These are phyloP conservation scores for Skeletonema costatum DNA, from an alignment of 108 stramenopile species.

Conservation along the genomic window DNA sequence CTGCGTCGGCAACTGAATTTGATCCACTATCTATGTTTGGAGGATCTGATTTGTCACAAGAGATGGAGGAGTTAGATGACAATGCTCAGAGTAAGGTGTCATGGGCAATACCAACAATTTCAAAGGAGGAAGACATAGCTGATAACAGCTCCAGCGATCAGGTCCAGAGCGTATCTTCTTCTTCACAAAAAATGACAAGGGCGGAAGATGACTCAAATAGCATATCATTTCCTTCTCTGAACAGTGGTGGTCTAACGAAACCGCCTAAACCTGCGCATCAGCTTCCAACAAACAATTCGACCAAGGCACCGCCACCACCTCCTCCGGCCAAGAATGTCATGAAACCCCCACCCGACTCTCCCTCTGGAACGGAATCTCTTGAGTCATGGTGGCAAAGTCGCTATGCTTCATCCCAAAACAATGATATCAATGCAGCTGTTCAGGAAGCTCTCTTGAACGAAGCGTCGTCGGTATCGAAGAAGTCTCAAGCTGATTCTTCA, in stretches of 20 bases:
- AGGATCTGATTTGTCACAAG: constrained; percentile 16
- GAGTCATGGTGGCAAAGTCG: constrained; percentile 53
- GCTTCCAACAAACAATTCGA: background rate
- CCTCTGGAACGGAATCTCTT: constrained; percentile 47
- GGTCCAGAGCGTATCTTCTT: background rate
- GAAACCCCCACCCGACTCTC: constrained; percentile 11
- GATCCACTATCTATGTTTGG: constrained; percentile 51
- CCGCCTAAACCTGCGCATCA: background rate
- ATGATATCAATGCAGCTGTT: constrained; percentile 41
- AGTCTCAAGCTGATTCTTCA: background rate
- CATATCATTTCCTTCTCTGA: constrained; percentile 20
- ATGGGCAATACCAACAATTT: constrained; percentile 12
- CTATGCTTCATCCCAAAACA: constrained; percentile 35
- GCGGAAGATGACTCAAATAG: background rate
- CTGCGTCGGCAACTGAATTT: constrained; percentile 40
- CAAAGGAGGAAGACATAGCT: background rate
- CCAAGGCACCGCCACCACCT: background rate
- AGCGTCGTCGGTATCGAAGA: background rate
- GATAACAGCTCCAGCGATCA: background rate
- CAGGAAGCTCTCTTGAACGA: constrained; percentile 42
- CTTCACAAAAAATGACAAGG: background rate
- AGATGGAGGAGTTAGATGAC: constrained; percentile 4
- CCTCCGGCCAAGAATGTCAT: background rate
- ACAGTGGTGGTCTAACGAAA: constrained; percentile 11
- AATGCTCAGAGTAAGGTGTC: constrained; percentile 9